Base-by-base conservation (phyloP, 352 stramenopile species). In the Globisporangium okanoganense region DNA sequence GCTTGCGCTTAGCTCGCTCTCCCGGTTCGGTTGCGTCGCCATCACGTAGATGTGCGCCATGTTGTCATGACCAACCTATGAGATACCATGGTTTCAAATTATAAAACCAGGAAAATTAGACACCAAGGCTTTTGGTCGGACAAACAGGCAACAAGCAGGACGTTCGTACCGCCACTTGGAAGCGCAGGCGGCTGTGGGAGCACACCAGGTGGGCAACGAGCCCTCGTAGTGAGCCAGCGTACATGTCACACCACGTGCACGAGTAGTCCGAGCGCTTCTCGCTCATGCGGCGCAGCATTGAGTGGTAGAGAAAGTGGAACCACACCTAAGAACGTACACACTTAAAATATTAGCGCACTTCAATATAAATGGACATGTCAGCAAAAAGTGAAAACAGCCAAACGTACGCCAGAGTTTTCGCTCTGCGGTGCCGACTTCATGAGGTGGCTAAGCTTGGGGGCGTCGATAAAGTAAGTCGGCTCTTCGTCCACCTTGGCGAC, bases 251-350 rank as follows among this genome's bases (percentile, higher is more conserved):
- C 82, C 78, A 94, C 40, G 82, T 76, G 36, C 85, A 94, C 20
- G 80, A 88, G 62, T 88, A 90, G 33, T 94, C 85, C 8, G 64
- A 75, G n/a, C 83, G 79, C 61, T 92, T 91, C 58, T 94, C 83
- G 55, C 79, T 94, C 79, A 88, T 81, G 60, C 82, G 73, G 14
- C 85, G 79, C 45, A 94, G 67, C 73, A 92, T 85, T 45, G 62
- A 80, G 72, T 94, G 82, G 58, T 92, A 94, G 13, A 94, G 73
- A 58, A 82, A 94, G 62, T 94, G 85, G 49, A 90, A 94, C 79
- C 80, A 92, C 18, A 93, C 79, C 80, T 92, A n/a, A 27, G 5
- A 47, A 38, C 18, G 7, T 18, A 16, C 38, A 33, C 13, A 20
- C 41, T 43, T 25, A 20, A 8, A 31, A 6, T 9, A 29, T 25